These are phyloP conservation scores for Tilletia indica DNA, from an alignment of 1,284 basidiomycete species.

Conservation along the genomic window DNA sequence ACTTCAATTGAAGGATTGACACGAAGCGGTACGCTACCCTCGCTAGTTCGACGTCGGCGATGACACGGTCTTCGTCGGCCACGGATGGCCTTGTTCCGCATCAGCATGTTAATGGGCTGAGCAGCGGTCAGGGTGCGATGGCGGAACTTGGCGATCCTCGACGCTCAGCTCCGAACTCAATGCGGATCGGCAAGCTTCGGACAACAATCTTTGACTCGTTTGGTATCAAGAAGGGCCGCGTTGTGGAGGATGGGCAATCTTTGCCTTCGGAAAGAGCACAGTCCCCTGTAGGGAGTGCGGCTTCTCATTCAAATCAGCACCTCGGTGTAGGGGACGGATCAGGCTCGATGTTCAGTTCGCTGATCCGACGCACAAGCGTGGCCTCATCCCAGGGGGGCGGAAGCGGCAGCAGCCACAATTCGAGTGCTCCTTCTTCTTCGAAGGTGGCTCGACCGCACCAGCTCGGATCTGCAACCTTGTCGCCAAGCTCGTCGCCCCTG, in stretches of 20 bases:
- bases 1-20: too few species aligned
- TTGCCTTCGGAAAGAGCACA: neutral
- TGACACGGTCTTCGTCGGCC: too few species aligned
- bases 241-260: neutral
- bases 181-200: slow-evolving; percentile 15
- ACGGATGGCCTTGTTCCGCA: too few species aligned
- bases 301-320: neutral
- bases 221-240: neutral
- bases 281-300: slow-evolving; percentile 3
- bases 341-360: neutral
- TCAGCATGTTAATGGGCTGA: too few species aligned
- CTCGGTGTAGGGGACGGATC: neutral
- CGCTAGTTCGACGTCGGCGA: too few species aligned
- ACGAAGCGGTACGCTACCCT: too few species aligned
- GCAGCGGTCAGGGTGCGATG: too few species aligned
- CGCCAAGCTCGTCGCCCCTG: neutral
- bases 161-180: neutral
- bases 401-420: too few species aligned
- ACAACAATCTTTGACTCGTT: slow-evolving; percentile 15
- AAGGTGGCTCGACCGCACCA: too few species aligned
- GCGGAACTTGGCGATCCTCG: too few species aligned
- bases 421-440: too few species aligned
- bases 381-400: neutral
- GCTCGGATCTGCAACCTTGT: neutral
- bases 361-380: slow-evolving; percentile 6